Evolutionary conservation across 208 protist species (phyloP), one percentile per base, ranked within the genome.

Genomic region (Leishmania tropica): DNA sequence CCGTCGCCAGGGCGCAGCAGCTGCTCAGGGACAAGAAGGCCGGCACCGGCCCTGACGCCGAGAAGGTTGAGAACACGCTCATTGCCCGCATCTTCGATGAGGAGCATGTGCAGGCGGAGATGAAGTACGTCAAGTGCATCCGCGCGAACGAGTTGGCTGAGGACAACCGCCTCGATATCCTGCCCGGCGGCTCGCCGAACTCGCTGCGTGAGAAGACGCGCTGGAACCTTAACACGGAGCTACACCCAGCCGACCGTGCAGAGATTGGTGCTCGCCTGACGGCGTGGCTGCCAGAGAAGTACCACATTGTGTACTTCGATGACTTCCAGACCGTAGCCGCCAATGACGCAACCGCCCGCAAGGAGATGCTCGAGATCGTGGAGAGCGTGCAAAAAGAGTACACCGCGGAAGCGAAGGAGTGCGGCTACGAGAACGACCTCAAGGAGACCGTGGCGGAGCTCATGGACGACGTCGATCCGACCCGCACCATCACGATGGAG

Each of bases 81-180:
- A 94, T 96, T 68, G 93, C 93, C 31, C 93, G 93, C 79, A 92
- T 96, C 78, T 94, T 94, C 82, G 93, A 96, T 79, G 93, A 96
- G 89, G 93, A 96, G 90, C 93, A 96, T 75, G 90, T 96, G 77
- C 91, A 96, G 88, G 91, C 93, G 17, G 92, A 96, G 89, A 96
- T 96, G 93, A 94, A 95, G 85, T 96, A 96, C 79, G 93, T 96
- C 31, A 96, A 96, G 92, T 95, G 92, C 85, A 94, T 96, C 80
- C 93, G 93, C 74, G 93, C 93, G 37, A 96, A 96, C 77, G 93
- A 96, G 85, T 81, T 96, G 45, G 93, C 93, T 19, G 93, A 96
- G 87, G 93, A 96, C 83, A 96, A 96, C 84, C 91, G 93, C 28
- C 88, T 96, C 73, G 93, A 96, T 84, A 96, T 96, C 81, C 87